A percentile compares a stretch with the other conserved stretches of the same genome.
Conservation (phyloP, 768 basidiomycete genomes). For the Lactifluus rugatus region DNA sequence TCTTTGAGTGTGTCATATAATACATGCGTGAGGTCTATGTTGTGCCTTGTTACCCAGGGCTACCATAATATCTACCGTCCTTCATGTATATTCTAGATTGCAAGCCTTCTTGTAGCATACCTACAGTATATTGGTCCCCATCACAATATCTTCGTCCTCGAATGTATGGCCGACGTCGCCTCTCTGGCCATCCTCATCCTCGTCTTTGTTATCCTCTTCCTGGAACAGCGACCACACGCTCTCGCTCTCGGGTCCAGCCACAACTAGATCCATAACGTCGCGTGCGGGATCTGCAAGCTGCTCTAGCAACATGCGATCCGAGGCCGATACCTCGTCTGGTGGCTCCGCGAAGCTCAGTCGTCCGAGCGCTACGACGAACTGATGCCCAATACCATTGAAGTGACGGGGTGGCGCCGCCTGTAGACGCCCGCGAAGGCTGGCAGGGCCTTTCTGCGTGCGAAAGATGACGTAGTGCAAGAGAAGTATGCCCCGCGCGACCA, state of each 20-base stretch:
- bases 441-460: slow-evolving; percentile 26
- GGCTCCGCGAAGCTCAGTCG: slow-evolving; percentile 54
- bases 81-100: background rate
- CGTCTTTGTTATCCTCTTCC: slow-evolving; percentile 10
- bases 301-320: slow-evolving; percentile 20
- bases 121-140: background rate
- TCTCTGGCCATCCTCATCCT: background rate
- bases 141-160: background rate
- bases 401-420: slow-evolving; percentile 42
- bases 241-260: slow-evolving; percentile 26
- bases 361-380: slow-evolving; percentile 70
- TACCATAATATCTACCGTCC: background rate
- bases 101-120: background rate
- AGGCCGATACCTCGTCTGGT: slow-evolving; percentile 21
- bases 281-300: slow-evolving; percentile 24
- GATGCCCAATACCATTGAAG: slow-evolving; percentile 55
- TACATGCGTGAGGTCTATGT: too few relatives aligned
- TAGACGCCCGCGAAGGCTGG: slow-evolving; percentile 48
- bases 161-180: background rate
- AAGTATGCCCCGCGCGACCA: slow-evolving; percentile 43
- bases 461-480: slow-evolving; percentile 59
- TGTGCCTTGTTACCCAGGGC: too few relatives aligned
- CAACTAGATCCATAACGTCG: slow-evolving; percentile 25
- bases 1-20: too few relatives aligned
- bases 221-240: slow-evolving; percentile 27